Conservation (phyloP, 805 yeast species). For the Isabelozyma pseudorhagii region DNA sequence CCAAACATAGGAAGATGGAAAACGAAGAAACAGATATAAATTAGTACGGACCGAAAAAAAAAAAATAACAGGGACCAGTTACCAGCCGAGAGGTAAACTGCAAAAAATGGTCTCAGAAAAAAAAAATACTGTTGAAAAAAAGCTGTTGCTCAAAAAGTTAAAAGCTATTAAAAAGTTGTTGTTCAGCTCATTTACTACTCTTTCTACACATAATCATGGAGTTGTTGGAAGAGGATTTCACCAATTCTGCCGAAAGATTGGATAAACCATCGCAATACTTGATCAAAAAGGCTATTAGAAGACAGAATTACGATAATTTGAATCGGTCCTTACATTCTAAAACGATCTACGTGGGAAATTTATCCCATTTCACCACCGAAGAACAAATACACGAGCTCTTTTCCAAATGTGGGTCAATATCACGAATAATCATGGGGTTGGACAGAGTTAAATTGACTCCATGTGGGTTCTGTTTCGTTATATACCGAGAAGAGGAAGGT, state of each 20-base stretch:
- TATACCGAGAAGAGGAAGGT: constrained; percentile 63
- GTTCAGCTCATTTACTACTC: too few species aligned
- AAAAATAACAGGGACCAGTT: too few species aligned
- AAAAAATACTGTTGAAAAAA: too few species aligned
- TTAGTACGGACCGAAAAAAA: too few species aligned
- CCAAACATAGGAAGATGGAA: constrained; percentile 40
- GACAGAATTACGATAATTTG: constrained; percentile 54
- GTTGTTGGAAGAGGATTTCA: constrained; percentile 44
- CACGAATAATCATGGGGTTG: constrained; percentile 87
- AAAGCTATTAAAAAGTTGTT: too few species aligned
- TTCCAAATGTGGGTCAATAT: constrained; percentile 74
- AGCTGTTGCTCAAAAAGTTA: too few species aligned
- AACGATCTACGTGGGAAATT: constrained; percentile 88
- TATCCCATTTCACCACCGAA: constrained; percentile 88
- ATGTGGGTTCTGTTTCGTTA: constrained; percentile 94
- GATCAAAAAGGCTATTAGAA: constrained; percentile 59
- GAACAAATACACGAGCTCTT: constrained; percentile 91
- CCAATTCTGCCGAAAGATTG: constrained; percentile 61
- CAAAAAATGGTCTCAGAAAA: too few species aligned
- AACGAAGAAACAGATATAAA: too few species aligned
- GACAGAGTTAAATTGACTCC: constrained; percentile 90
- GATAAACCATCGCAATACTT: constrained; percentile 73
- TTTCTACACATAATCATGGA: constrained; percentile 23
- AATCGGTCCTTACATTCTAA: constrained; percentile 62
- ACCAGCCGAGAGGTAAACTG: too few species aligned